A percentile compares a stretch with the other conserved stretches of the same genome.
Conservation (phyloP, 192 early-diverging fungal genomes). For the Rhizoclosmatium globosum region DNA sequence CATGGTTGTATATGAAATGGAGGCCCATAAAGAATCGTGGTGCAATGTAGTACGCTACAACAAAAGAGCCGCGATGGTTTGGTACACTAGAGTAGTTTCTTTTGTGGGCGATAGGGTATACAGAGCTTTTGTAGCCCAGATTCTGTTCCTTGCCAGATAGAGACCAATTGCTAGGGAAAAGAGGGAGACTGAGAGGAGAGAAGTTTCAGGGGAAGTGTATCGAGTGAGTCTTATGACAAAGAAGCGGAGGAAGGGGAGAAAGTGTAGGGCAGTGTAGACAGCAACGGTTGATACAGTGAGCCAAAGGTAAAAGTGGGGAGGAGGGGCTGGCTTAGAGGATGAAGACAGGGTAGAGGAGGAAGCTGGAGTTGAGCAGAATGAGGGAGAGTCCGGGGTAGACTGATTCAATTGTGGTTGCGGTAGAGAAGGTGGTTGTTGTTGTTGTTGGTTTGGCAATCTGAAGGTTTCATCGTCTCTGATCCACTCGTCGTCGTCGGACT, state of each 20-base stretch:
- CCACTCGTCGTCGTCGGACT: too few relatives aligned
- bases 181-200: not conserved
- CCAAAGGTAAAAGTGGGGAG: not conserved
- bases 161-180: not conserved
- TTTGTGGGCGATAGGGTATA: not conserved
- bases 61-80: not conserved
- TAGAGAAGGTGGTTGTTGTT: too few relatives aligned
- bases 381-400: too few relatives aligned
- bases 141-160: not conserved
- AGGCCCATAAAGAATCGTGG: slow-evolving; percentile 4
- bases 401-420: too few relatives aligned
- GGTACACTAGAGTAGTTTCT: slow-evolving; percentile 5
- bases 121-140: not conserved
- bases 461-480: too few relatives aligned
- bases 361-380: too few relatives aligned
- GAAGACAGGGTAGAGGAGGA: too few relatives aligned
- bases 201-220: not conserved
- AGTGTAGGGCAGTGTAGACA: not conserved
- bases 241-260: slow-evolving; percentile 17
- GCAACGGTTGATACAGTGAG: not conserved
- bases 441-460: too few relatives aligned
- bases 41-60: not conserved
- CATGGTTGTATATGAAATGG: slow-evolving; percentile 16
- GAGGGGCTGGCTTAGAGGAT: too few relatives aligned
- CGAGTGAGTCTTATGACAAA: slow-evolving; percentile 2